Base-by-base conservation (phyloP, 2,329 filamentous ascomycete species). In the Periconia macrospinosa region DNA sequence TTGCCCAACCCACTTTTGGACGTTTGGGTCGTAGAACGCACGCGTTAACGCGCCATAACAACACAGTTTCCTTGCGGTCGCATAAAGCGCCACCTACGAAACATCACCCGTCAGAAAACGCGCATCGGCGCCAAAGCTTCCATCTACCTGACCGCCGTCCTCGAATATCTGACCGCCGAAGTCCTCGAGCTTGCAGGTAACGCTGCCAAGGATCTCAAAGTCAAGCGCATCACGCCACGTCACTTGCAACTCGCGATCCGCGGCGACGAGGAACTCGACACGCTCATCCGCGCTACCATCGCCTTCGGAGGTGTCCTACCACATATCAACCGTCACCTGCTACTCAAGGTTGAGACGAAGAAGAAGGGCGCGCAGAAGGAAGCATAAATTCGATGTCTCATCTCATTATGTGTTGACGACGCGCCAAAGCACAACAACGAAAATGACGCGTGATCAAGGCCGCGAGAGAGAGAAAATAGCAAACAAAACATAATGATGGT, bases 31-130 rank as follows among this genome's bases (percentile, higher is more conserved):
- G 54, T 19, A 52, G 53, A 30, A 53, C 61, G 45, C 52, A 61
- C 57, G 58, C 65, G 67, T 66, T 71, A 55, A 71, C 59, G 57
- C 55, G 27, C 27, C 30, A 11, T 55, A 49, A 43, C 62, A 62
- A 33, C 62, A 55, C 74, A 99, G 94, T 99, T 99, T 77, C 94
- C 94, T 58, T 99, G 94, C 76, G 94, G 94, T 80, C 94, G 94
- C 88, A 94, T 99, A 79, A 99, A 99, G 89, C 92, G 94, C 81
- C 97, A 97, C 82, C 84, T 99, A 75, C 97, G 97, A 86, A 92
- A 91, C 78, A 97, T 97, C 81, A 97, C 94, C 47, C 94, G 97
- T 76, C 95, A 97, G 81, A 97, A 97, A 84, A 97, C 97, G 91
- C 93, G 94, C 79, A 95, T 99, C 65, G 94, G 94, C 69, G 94